Conservation (phyloP, 805 yeast genomes). For the Maudiozyma barnettii region DNA sequence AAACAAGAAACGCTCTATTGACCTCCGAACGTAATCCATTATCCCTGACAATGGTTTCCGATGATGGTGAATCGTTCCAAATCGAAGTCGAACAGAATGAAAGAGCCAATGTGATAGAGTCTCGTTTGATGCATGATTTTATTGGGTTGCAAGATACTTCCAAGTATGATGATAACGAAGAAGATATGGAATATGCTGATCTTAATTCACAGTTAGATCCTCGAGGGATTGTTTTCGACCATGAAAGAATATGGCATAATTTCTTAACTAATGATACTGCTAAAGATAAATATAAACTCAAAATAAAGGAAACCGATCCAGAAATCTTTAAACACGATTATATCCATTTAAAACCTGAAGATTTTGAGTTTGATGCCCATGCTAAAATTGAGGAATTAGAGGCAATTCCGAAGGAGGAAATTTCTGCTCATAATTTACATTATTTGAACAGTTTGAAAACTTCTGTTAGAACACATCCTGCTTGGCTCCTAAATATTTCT, state of each 20-base stretch:
- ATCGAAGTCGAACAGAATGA: conserved; percentile 7
- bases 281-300: conserved; percentile 7
- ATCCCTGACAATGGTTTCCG: conserved; percentile 20
- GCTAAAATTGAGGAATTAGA: conserved; percentile 22
- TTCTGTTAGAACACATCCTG: conserved; percentile 25
- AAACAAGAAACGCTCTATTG: conserved; percentile 18
- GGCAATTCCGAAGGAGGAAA: conserved; percentile 13
- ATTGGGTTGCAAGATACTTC: conserved; percentile 2
- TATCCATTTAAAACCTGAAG: conserved; percentile 13
- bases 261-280: conserved; percentile 10
- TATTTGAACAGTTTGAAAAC: conserved; percentile 31
- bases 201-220: background rate
- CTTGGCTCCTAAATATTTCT: conserved; percentile 35
- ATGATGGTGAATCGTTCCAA: conserved; percentile 14
- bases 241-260: conserved; percentile 7
- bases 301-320: conserved; percentile 9
- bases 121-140: conserved; percentile 13
- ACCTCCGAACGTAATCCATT: conserved; percentile 13
- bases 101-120: conserved; percentile 15
- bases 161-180: background rate
- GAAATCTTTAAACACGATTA: conserved; percentile 8
- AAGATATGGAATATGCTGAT: conserved; percentile 10
- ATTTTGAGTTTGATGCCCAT: conserved; percentile 22
- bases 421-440: conserved; percentile 16
- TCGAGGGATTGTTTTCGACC: conserved; percentile 14